phyloP scores from a whole-genome alignment of 108 stramenopile species.

The Cylindrotheca fusiformis region DNA sequence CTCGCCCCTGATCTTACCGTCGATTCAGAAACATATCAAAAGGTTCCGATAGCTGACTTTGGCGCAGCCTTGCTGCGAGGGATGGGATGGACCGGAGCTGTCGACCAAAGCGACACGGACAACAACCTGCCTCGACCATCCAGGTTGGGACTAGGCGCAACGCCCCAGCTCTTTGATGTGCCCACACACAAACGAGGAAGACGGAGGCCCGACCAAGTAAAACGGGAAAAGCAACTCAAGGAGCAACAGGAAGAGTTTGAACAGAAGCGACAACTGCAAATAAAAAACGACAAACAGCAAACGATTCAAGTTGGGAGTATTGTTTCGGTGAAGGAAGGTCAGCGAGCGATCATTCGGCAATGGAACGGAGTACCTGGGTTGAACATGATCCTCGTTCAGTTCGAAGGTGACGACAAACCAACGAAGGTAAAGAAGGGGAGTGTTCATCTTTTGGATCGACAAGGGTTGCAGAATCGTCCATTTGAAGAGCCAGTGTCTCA shows the following conservation, averaged over 20 bases:
- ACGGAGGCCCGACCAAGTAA: slow-evolving; percentile 56
- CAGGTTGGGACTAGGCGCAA: slow-evolving; percentile 84
- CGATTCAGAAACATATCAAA: slow-evolving; percentile 54
- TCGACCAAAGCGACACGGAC: slow-evolving; percentile 8
- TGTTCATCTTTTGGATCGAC: slow-evolving; percentile 51
- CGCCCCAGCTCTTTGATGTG: slow-evolving; percentile 48
- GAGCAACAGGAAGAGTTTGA: slow-evolving; percentile 53
- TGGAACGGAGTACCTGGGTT: slow-evolving; percentile 81
- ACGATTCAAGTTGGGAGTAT: slow-evolving; percentile 80
- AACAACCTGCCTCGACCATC: slow-evolving; percentile 65
- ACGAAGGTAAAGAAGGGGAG: slow-evolving; percentile 57
- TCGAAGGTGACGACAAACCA: slow-evolving; percentile 49
- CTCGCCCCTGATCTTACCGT: slow-evolving; percentile 32
- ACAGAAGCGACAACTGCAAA: slow-evolving; percentile 39
- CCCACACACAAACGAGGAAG: slow-evolving; percentile 20
- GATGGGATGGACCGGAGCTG: slow-evolving; percentile 83
- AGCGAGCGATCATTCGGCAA: slow-evolving; percentile 56
- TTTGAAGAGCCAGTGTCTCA: slow-evolving; percentile 30
- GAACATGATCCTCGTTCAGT: slow-evolving; percentile 69
- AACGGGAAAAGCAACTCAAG: slow-evolving; percentile 51
- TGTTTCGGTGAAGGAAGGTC: slow-evolving; percentile 32
- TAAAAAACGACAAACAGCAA: slow-evolving; percentile 59
- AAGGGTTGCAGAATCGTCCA: slow-evolving; percentile 59
- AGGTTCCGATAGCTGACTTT: slow-evolving; percentile 80
- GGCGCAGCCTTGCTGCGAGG: slow-evolving; percentile 86